These are phyloP conservation scores for Eutrema japonicum DNA, from an alignment of 345 rosid genomes.

Conservation along the genomic window DNA sequence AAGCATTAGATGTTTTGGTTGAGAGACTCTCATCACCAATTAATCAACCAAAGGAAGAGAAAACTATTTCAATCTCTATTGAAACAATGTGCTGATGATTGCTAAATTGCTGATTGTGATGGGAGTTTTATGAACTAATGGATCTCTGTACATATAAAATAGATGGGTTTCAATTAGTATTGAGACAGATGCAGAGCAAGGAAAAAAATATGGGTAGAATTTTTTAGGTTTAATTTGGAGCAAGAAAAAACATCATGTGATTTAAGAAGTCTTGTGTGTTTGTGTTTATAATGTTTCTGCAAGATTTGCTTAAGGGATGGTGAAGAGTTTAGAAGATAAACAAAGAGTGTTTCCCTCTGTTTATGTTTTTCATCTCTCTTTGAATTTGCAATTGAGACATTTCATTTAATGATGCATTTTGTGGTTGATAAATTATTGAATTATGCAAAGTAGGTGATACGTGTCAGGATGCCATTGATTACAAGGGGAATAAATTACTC, in stretches of 20 bases:
- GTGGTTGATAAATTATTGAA: not conserved
- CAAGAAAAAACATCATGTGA: conserved; percentile 34
- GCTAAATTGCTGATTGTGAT: conserved; percentile 25
- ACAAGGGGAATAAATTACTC: conserved; percentile 21
- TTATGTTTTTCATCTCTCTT: conserved; percentile 35
- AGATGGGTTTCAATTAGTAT: conserved; percentile 38
- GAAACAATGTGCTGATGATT: conserved; percentile 45
- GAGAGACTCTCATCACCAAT: conserved; percentile 48
- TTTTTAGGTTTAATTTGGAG: conserved; percentile 23
- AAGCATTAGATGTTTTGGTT: conserved; percentile 75
- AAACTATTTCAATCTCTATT: conserved; percentile 39
- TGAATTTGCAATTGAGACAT: conserved; percentile 40
- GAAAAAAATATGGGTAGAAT: conserved; percentile 14
- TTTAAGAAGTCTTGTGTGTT: conserved; percentile 42
- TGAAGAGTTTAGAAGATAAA: conserved; percentile 19
- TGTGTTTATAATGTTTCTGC: conserved; percentile 41
- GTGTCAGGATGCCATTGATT: conserved; percentile 29
- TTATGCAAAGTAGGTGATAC: conserved; percentile 29
- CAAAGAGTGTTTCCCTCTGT: conserved; percentile 42
- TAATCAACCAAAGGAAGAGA: conserved; percentile 39
- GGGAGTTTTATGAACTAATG: conserved; percentile 25
- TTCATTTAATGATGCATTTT: conserved; percentile 20
- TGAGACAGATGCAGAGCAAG: conserved; percentile 31
- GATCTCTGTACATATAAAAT: conserved; percentile 39
- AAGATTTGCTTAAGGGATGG: conserved; percentile 35